phyloP scores from a whole-genome alignment of 495 filamentous ascomycete genomes.

The Penicillium subrubescens region DNA sequence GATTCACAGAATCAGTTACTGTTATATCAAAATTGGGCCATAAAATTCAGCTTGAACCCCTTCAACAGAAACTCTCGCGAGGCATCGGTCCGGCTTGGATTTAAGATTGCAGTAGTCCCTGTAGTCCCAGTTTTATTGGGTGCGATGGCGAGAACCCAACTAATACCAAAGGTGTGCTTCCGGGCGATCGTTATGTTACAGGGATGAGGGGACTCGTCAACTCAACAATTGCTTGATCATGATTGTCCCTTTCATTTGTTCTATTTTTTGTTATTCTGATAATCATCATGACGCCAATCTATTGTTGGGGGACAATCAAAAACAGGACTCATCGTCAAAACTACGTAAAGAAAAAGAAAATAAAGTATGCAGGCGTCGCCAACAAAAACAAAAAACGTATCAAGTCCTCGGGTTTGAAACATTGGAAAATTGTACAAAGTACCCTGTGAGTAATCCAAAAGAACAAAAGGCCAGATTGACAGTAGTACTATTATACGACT shows the following conservation, averaged over 20 bases:
- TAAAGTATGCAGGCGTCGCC: not conserved
- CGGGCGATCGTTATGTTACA: constrained; percentile 19
- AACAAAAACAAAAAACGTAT: not conserved
- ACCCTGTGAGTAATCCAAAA: not conserved
- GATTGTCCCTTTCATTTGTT: not conserved
- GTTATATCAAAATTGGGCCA: not conserved
- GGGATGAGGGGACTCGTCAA: not conserved
- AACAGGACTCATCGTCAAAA: not conserved
- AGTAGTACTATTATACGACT: not conserved
- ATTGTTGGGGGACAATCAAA: not conserved
- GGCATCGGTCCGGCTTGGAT: not conserved
- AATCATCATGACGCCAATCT: not conserved
- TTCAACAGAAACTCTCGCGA: not conserved
- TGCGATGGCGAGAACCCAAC: constrained; percentile 2
- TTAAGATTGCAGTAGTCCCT: constrained; percentile 2
- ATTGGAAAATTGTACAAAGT: not conserved
- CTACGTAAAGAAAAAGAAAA: not conserved
- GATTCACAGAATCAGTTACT: not conserved
- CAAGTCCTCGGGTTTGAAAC: not conserved
- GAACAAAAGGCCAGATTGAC: not conserved
- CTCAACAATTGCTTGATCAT: not conserved
- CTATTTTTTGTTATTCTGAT: not conserved
- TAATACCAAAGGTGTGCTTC: constrained; percentile 12
- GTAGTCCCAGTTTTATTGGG: not conserved
- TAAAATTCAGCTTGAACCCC: not conserved